These are phyloP conservation scores for Strobilomyces dryophilus DNA, from an alignment of 768 basidiomycete species.

Conservation along the genomic window DNA sequence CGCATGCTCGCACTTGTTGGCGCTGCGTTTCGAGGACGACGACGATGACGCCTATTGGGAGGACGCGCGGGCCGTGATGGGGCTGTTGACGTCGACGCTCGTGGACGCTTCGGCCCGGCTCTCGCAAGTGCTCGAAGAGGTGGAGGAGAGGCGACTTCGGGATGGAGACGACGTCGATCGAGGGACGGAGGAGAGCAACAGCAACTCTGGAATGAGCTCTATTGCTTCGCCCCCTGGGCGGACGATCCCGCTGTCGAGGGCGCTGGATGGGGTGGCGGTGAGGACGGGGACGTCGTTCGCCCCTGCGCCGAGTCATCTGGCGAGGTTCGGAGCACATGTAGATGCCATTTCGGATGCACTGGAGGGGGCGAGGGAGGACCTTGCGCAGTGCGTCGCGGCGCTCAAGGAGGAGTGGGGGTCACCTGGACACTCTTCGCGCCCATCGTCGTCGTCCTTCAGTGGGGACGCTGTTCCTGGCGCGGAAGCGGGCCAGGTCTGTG, in stretches of 20 bases:
- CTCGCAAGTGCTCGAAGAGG: slow-evolving; percentile 56
- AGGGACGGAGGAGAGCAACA: slow-evolving; percentile 6
- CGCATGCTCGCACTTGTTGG: slow-evolving; percentile 74
- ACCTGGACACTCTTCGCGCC: slow-evolving; percentile 18
- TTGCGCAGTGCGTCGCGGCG: slow-evolving; percentile 58
- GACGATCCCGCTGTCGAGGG: slow-evolving; percentile 2
- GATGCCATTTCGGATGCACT: slow-evolving; percentile 65
- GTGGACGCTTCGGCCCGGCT: slow-evolving; percentile 62
- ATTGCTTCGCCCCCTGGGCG: slow-evolving; percentile 15
- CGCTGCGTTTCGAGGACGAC: slow-evolving; percentile 68
- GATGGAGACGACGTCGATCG: slow-evolving; percentile 44
- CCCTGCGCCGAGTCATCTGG: slow-evolving; percentile 64
- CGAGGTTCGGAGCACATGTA: slow-evolving; percentile 70
- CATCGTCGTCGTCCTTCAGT: slow-evolving; percentile 17
- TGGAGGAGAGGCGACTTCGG: slow-evolving; percentile 47
- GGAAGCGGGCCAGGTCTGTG: background rate
- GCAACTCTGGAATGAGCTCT: slow-evolving; percentile 15
- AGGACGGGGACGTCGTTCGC: slow-evolving; percentile 58
- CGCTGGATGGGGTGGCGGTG: slow-evolving; percentile 12
- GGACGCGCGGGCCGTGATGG: slow-evolving; percentile 73
- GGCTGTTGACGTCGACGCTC: slow-evolving; percentile 61
- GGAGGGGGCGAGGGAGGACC: slow-evolving; percentile 64
- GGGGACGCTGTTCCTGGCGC: background rate
- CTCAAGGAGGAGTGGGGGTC: slow-evolving; percentile 40
- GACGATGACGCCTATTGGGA: slow-evolving; percentile 84